Conservation (phyloP, 2,329 filamentous ascomycete genomes). For the Botrytis paeoniae region DNA sequence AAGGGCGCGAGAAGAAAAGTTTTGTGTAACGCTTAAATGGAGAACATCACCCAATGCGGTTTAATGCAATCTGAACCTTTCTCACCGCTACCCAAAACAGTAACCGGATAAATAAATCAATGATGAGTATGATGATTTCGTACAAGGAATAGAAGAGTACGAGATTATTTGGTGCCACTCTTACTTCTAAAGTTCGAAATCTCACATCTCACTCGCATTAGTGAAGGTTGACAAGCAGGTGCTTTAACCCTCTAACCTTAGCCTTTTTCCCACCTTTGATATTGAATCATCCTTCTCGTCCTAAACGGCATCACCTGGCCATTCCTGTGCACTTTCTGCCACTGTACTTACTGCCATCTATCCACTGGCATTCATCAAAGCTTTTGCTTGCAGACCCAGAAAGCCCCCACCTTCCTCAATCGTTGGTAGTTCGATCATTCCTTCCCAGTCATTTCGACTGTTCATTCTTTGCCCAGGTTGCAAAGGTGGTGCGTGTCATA, state of each 20-base stretch:
- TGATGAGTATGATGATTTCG: not conserved
- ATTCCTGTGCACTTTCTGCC: not conserved
- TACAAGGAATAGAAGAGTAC: not conserved
- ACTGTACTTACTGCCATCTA: not conserved
- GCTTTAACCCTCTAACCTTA: not conserved
- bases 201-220: not conserved
- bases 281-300: not conserved
- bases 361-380: not conserved
- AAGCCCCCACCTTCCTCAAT: constrained; percentile 13
- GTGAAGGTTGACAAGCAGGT: not conserved
- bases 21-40: not conserved
- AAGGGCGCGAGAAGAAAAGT: not conserved
- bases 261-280: not conserved
- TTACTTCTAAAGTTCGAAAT: not conserved
- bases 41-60: not conserved
- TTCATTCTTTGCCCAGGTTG: constrained; percentile 1
- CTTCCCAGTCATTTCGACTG: constrained; percentile 11
- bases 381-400: not conserved
- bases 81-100: constrained; percentile 4
- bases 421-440: constrained; percentile 15
- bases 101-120: not conserved
- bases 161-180: not conserved
- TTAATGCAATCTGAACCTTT: not conserved
- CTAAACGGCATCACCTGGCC: not conserved
- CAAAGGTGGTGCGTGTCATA: constrained; percentile 12